Base-by-base conservation (phyloP, 2,329 filamentous ascomycete genomes). In the Colletotrichum costaricense region DNA sequence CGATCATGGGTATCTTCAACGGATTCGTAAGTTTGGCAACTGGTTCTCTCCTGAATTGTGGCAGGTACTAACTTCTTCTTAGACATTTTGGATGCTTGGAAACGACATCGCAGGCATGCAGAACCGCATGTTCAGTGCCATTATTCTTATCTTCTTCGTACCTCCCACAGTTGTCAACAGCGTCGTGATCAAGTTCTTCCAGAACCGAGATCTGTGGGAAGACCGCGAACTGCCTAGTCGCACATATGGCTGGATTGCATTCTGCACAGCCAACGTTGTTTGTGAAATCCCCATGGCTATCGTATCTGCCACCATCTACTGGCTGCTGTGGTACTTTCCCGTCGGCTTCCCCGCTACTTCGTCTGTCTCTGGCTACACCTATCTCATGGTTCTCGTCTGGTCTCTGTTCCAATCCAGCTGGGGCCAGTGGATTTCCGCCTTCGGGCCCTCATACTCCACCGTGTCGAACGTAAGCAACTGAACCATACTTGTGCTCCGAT, bases 361-460 rank as follows among this genome's bases (percentile, higher is more conserved):
- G 42, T 87, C 87, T 1, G 89, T 89, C 0, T 89, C 93, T 0
- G 94, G 94, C 14, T 96, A 95, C 80, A 89, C 92, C 19, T 96
- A 93, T 84, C 83, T 96, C 30, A 95, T 97, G 92, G 90, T 89
- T 0, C 84, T 95, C 78, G 87, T 96, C 0, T 95, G 95, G 84
- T 94, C 91, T 85, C 81, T 95, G 8, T 95, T 95, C 86, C 89
- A 92, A 80, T 89, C 88, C 38, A 91, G 87, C 76, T 95, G 92
- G 93, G 94, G 93, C 24, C 94, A 95, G 80, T 96, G 93, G 93
- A 94, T 97, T 76, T 93, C 92, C 75, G 94, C 94, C 0, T 95
- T 95, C 81, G 93, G 94, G 0, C 93, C 94, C 0, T 92, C 87
- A 54, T 95, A 95, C 83, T 94, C 93, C 0, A 93, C 95, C 75